Conservation (phyloP, 345 rosid genomes). For the Eutrema yunnanense region DNA sequence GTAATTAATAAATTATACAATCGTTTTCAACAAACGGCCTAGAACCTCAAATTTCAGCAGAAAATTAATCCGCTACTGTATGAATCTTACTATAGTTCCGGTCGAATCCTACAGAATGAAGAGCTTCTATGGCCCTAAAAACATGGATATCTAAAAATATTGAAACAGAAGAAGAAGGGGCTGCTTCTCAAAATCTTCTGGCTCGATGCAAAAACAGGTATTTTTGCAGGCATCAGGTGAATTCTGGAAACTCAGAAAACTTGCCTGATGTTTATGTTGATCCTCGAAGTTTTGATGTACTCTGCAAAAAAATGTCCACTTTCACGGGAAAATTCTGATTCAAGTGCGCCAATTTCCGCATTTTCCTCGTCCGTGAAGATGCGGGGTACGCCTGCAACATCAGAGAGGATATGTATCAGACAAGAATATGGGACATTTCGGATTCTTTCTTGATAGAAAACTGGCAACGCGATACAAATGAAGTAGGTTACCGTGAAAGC, state of each 20-base stretch:
- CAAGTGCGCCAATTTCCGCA: conserved; percentile 57
- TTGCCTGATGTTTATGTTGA: conserved; percentile 86
- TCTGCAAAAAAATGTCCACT: conserved; percentile 40
- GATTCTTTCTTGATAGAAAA: background rate
- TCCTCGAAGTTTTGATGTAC: conserved; percentile 71
- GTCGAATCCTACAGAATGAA: background rate
- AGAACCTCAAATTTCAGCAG: background rate
- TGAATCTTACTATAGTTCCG: background rate
- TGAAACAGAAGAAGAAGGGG: background rate
- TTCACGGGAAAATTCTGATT: conserved; percentile 36
- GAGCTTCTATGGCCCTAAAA: background rate
- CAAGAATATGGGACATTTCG: background rate
- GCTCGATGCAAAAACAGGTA: background rate
- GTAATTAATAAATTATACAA: background rate
- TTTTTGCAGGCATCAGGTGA: background rate
- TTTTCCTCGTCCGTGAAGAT: conserved; percentile 62
- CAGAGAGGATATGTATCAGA: background rate
- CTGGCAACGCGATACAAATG: background rate
- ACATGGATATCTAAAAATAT: background rate
- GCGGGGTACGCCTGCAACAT: conserved; percentile 67
- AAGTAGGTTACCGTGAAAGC: conserved; percentile 68
- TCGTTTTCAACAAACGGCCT: background rate
- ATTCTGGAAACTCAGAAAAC: conserved; percentile 41
- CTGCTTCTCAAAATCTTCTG: background rate
- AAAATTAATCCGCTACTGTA: background rate